Percentiles rank a stretch among this genome's conserved stretches.
These are phyloP conservation scores for Colletotrichum musicola DNA, from an alignment of 2,329 filamentous ascomycete genomes.

Conservation along the genomic window DNA sequence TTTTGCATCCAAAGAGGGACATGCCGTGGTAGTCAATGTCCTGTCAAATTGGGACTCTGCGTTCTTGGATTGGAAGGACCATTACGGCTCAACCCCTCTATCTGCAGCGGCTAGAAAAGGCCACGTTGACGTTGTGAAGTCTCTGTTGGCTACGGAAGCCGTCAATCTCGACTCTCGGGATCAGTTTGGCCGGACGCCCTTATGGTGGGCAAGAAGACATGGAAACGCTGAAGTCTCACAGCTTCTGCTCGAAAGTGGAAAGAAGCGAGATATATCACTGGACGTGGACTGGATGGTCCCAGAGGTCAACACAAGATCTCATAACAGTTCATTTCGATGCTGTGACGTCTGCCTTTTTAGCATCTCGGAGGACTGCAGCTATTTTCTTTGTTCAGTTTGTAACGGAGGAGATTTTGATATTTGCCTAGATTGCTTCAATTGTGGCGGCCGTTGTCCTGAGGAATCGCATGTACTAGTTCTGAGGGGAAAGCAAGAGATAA, in stretches of 20 bases:
- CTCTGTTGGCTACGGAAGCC: not conserved
- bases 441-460: slow-evolving; percentile 2
- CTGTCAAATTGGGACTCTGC: not conserved
- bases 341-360: no score
- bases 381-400: not conserved
- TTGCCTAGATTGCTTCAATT: not conserved
- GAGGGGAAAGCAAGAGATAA: no score
- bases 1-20: not conserved
- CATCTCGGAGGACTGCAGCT: no score
- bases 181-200: not conserved
- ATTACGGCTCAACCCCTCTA: not conserved
- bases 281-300: no score
- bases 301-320: no score
- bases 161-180: not conserved
- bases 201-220: not conserved
- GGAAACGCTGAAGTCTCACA: not conserved
- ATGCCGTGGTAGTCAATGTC: not conserved
- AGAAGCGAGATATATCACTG: not conserved
- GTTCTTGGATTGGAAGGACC: not conserved
- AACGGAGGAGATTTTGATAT: not conserved
- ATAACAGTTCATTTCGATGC: no score
- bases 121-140: not conserved
- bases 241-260: not conserved
- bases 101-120: not conserved
- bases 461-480: not conserved